Conservation (phyloP, 805 yeast species). For the Yarrowia sp. region DNA sequence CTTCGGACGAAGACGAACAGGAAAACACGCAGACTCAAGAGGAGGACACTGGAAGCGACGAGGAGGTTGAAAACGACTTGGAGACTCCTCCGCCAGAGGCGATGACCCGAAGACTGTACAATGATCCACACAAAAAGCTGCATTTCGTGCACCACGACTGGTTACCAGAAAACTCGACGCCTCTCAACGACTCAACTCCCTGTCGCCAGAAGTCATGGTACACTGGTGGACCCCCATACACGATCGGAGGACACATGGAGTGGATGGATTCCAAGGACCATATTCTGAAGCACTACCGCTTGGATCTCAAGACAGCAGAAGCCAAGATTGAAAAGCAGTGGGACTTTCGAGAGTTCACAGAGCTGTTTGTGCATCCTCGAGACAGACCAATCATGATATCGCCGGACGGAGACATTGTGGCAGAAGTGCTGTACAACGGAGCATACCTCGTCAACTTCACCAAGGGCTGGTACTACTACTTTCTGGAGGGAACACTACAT, state of each 20-base stretch:
- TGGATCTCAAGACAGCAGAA: neutral
- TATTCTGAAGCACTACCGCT: neutral
- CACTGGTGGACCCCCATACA: neutral
- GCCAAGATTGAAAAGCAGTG: neutral
- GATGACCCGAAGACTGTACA: neutral
- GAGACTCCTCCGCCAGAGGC: neutral
- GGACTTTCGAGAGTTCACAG: neutral
- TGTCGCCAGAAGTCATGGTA: constrained; percentile 8
- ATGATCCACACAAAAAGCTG: neutral
- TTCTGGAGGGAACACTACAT: neutral
- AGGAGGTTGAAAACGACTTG: neutral
- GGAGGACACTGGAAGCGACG: no score
- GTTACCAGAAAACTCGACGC: neutral
- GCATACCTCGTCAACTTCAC: neutral
- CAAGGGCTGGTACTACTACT: neutral
- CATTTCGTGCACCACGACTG: neutral
- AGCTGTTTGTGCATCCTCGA: neutral
- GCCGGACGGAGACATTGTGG: constrained; percentile 1
- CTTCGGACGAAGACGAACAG: neutral
- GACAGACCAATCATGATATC: neutral
- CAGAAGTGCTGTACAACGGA: neutral
- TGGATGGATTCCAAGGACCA: neutral
- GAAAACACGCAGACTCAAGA: no score
- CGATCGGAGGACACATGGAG: neutral
- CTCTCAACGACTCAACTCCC: neutral